Conservation (phyloP, 2,329 filamentous ascomycete genomes). For the Raffaelea ambrosiae region DNA sequence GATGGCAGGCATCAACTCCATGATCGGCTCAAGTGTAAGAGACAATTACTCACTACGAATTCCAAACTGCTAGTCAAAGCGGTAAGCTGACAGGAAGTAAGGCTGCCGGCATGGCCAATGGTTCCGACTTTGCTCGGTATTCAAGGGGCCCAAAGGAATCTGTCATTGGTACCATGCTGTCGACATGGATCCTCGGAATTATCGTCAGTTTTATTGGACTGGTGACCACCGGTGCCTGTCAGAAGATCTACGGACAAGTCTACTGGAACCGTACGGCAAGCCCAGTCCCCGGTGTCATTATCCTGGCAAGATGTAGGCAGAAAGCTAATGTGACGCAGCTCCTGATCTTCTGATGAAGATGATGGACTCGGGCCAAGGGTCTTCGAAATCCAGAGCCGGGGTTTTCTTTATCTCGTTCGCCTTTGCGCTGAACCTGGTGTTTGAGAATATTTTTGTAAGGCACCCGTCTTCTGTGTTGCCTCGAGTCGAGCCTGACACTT, state of each 20-base stretch:
- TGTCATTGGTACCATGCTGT: too few species aligned
- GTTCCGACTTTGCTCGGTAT: conserved; percentile 35
- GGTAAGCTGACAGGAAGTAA: conserved; percentile 33
- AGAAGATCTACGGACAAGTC: conserved; percentile 24
- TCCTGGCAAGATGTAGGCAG: too few species aligned
- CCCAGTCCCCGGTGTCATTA: too few species aligned
- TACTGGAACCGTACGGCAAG: conserved; percentile 39
- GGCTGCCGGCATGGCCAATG: conserved; percentile 34
- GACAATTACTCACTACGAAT: too few species aligned
- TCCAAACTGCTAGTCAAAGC: too few species aligned
- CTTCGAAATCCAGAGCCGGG: conserved; percentile 26
- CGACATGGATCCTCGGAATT: too few species aligned
- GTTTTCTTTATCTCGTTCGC: conserved; percentile 37
- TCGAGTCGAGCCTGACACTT: too few species aligned
- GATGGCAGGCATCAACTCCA: conserved; percentile 29
- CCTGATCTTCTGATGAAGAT: conserved; percentile 27
- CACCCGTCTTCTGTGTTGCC: too few species aligned
- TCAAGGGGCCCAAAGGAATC: conserved; percentile 19
- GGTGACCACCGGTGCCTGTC: too few species aligned
- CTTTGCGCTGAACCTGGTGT: conserved; percentile 35
- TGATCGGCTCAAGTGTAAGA: too few species aligned
- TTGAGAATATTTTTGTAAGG: conserved; percentile 33
- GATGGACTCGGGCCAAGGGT: conserved; percentile 21
- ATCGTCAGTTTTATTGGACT: too few species aligned
- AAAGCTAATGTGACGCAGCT: too few species aligned